Evolutionary conservation across 1,284 basidiomycete species (phyloP).

Genomic region (Ganoderma resinaceum): DNA sequence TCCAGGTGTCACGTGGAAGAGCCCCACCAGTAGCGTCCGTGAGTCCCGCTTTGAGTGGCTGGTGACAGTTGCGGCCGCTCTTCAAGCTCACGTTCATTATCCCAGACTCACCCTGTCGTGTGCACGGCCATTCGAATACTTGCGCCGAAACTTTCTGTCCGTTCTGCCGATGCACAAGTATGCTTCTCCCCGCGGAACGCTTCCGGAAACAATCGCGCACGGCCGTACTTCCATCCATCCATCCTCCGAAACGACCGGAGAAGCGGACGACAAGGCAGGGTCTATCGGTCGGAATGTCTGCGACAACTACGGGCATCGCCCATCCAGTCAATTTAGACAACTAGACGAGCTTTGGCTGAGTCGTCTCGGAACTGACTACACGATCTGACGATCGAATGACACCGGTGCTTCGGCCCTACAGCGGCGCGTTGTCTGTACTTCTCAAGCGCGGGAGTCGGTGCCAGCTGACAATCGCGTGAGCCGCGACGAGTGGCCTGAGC

Average conservation of each 20-base stretch:
- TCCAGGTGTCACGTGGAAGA: not conserved
- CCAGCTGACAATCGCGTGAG: not conserved
- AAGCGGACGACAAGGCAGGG: not conserved
- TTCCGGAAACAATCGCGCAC: not conserved
- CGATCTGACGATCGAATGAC: not conserved
- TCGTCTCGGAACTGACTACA: not conserved
- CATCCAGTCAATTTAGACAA: not conserved
- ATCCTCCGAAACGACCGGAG: not conserved
- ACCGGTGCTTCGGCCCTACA: not conserved
- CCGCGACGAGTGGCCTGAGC: not conserved
- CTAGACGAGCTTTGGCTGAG: not conserved
- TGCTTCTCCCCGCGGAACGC: not conserved
- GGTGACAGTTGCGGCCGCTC: not conserved
- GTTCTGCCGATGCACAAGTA: not conserved
- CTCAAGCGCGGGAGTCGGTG: not conserved
- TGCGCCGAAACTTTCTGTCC: not conserved
- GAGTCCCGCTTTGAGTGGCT: not conserved
- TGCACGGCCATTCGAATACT: not conserved
- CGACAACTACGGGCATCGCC: not conserved
- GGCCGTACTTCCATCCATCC: not conserved
- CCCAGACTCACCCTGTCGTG: not conserved
- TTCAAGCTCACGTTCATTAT: slow-evolving; percentile 3
- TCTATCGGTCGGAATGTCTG: not conserved
- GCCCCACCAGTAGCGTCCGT: not conserved
- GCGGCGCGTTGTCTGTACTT: not conserved